Conservation (phyloP, 352 stramenopile genomes). For the Phytophthora agathidicida region DNA sequence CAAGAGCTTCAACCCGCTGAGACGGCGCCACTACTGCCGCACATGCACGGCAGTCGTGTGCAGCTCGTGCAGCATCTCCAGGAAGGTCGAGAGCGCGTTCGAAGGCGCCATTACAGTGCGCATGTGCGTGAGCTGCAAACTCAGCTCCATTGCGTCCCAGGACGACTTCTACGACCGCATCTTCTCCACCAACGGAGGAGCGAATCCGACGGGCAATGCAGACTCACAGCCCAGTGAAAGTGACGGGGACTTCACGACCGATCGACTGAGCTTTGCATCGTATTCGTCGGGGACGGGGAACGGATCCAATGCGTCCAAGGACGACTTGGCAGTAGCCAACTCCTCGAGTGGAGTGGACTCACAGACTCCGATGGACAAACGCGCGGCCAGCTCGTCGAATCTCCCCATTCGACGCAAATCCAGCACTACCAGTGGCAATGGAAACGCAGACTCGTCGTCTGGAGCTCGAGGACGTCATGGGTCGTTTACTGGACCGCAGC, state of each 20-base stretch:
- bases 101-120: constrained; percentile 64
- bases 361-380: constrained; percentile 38
- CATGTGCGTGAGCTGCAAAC: constrained; percentile 85
- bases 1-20: constrained; percentile 86
- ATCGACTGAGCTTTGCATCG: constrained; percentile 54
- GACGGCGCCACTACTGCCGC: constrained; percentile 77
- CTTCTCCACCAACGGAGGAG: constrained; percentile 57
- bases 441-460: constrained; percentile 15
- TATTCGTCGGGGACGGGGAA: constrained; percentile 41
- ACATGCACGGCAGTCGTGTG: constrained; percentile 77
- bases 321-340: constrained; percentile 7
- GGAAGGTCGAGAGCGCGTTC: constrained; percentile 61
- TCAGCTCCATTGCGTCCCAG: constrained; percentile 66
- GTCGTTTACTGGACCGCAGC: constrained; percentile 15
- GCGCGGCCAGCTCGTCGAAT: constrained; percentile 40
- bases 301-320: constrained; percentile 35
- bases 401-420: constrained; percentile 60
- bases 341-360: constrained; percentile 12
- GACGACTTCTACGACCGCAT: constrained; percentile 87
- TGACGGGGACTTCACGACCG: constrained; percentile 43
- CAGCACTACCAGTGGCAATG: constrained; percentile 46
- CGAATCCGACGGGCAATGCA: constrained; percentile 8
- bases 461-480: constrained; percentile 22
- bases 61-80: constrained; percentile 80
- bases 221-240: constrained; percentile 37